These are phyloP conservation scores for Dictyostelium capitatum DNA, from an alignment of 78 protist genomes.

Conservation along the genomic window DNA sequence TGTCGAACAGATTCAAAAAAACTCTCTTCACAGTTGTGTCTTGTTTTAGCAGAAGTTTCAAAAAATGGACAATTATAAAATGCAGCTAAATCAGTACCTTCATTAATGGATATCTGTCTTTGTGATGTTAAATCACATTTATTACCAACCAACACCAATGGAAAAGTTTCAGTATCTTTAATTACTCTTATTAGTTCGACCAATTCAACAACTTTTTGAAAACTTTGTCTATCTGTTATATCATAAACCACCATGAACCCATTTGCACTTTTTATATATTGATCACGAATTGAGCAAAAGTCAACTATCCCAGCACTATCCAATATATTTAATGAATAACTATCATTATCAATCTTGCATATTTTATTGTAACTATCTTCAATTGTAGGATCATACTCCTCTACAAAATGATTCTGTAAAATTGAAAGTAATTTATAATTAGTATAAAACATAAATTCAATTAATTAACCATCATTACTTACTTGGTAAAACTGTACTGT, in stretches of 20 bases:
- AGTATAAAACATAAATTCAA: too few relatives aligned
- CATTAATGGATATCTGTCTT: constrained; percentile 59
- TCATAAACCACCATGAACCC: constrained; percentile 49
- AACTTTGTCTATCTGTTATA: constrained; percentile 20
- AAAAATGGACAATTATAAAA: constrained; percentile 72
- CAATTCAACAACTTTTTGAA: constrained; percentile 21
- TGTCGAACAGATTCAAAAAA: constrained; percentile 86
- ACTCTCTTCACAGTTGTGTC: constrained; percentile 79
- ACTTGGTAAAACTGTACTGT: constrained; percentile 1
- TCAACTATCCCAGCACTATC: constrained; percentile 97
- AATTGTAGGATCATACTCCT: constrained; percentile 42
- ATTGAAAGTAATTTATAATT: too few relatives aligned
- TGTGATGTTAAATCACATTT: constrained; percentile 84
- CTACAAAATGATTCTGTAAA: constrained; percentile 12
- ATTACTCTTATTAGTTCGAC: constrained; percentile 2
- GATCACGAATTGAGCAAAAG: constrained; percentile 85
- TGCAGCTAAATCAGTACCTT: constrained; percentile 83
- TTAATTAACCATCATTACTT: too few relatives aligned
- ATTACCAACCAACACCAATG: constrained; percentile 92
- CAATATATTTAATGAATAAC: constrained; percentile 84
- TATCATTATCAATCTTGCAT: constrained; percentile 17
- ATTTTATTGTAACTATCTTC: constrained; percentile 51
- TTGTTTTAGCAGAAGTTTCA: constrained; percentile 88
- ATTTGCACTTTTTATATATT: constrained; percentile 47
- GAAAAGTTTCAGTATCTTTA: constrained; percentile 64